These are phyloP conservation scores for Epichloe gansuensis DNA, from an alignment of 2,329 filamentous ascomycete species.

Conservation along the genomic window DNA sequence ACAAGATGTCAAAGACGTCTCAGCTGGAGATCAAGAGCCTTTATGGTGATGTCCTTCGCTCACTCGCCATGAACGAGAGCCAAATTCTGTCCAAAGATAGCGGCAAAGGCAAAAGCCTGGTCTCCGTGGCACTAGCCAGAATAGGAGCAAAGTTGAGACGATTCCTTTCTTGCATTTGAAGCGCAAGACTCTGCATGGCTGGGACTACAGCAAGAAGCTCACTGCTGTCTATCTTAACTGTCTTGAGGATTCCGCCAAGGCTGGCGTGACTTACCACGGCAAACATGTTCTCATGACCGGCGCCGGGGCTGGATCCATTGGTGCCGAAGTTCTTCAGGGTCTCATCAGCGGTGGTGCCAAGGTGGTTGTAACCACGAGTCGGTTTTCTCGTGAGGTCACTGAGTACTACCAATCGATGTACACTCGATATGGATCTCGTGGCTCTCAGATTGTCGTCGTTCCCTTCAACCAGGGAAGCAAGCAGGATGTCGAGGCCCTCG, in stretches of 20 bases:
- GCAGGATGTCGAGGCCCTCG: constrained; percentile 86
- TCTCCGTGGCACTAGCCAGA: constrained; percentile 40
- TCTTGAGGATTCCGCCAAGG: constrained; percentile 74
- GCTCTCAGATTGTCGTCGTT: constrained; percentile 93
- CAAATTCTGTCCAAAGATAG: constrained; percentile 89
- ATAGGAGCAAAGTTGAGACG: constrained; percentile 89
- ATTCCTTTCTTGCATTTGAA: constrained; percentile 97
- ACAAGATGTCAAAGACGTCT: constrained; percentile 92
- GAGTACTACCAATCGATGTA: constrained; percentile 99
- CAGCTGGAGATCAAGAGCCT: constrained; percentile 93
- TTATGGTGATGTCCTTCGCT: constrained; percentile 88
- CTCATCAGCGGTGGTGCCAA: constrained; percentile 93
- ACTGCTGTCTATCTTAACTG: constrained; percentile 88
- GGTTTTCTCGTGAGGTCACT: constrained; percentile 93
- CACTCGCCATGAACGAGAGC: constrained; percentile 93
- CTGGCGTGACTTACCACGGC: constrained; percentile 81
- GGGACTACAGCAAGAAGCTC: constrained; percentile 99
- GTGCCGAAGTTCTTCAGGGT: constrained; percentile 90
- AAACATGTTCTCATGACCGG: constrained; percentile 98
- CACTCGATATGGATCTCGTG: constrained; percentile 80
- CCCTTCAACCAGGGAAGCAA: constrained; percentile 99
- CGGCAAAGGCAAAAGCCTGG: constrained; percentile 48
- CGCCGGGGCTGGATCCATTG: constrained; percentile 93
- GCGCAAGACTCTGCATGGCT: constrained; percentile 84
- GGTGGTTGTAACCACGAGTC: constrained; percentile 90